Evolutionary conservation across 2,329 filamentous ascomycete genomes (phyloP), one percentile per base, ranked within the genome.

Genomic region (Diaporthe sp.): DNA sequence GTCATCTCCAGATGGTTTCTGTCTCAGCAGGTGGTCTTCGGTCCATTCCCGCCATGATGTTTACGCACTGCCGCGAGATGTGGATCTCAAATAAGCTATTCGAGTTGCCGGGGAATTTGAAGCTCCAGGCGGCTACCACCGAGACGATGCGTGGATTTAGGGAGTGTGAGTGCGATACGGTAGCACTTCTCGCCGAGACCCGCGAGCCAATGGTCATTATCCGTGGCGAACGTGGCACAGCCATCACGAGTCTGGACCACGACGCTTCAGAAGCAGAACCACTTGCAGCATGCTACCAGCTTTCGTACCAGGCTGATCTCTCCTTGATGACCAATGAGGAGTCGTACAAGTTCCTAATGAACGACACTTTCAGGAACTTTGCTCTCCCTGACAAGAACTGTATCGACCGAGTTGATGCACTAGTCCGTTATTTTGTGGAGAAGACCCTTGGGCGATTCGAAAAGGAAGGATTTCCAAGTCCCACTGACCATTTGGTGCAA

Each of bases 1-100:
- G 69, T 10, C 72, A 74, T 22, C 42, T 57, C 8, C 58, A 58
- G 47, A 30, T 74, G n/a, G 72, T 57, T 9, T 40, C 66, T 9
- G 47, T 74, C 45, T 47, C 61, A 50, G 30, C 40, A 10, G 61
- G 61, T 35, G 61, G 61, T 33, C 40, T 35, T 25, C 28, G 28
- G 15, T 45, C 45, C 25, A 50, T 47, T 1, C 40, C 40, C 19
- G 40, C 61, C 3, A 50, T 67, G 40, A 50, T 67, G 28, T 50
- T 50, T 12, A 67, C 61, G 7, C 45, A 47, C 10, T 47, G 40
- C 61, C 28, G 30, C 12, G 61, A 67, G 45, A 33, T 67, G 61
- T 67, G 61, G 61, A 67, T 67, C 30, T 33, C 40, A 10, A 17
- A 35, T 25, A 47, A 45, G 8, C 38, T 78, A 8, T 33, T 33